These are phyloP conservation scores for Fusarium sp. DNA, from an alignment of 2,329 filamentous ascomycete genomes.

Conservation along the genomic window DNA sequence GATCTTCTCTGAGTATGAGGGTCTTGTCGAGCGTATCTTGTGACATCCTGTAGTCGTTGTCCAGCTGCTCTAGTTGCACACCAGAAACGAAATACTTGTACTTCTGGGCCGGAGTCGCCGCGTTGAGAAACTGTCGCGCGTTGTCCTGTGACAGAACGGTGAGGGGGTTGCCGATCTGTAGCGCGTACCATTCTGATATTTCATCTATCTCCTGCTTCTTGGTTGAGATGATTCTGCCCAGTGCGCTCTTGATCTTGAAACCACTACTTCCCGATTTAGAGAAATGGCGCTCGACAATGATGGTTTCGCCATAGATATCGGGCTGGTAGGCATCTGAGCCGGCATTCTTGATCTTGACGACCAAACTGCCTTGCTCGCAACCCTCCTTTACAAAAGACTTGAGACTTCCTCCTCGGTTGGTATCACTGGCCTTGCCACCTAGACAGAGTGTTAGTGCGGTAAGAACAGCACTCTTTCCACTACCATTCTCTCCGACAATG, in stretches of 20 bases:
- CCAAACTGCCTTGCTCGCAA: constrained; percentile 77
- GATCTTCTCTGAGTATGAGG: constrained; percentile 52
- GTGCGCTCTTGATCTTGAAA: constrained; percentile 86
- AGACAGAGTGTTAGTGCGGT: constrained; percentile 94
- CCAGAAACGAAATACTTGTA: constrained; percentile 98
- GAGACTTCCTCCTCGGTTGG: constrained; percentile 89
- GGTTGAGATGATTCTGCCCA: constrained; percentile 78
- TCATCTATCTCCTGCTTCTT: constrained; percentile 91
- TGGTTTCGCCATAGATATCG: constrained; percentile 84
- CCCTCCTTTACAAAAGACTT: constrained; percentile 94
- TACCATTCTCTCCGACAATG: constrained; percentile 96
- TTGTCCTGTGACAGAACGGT: constrained; percentile 96
- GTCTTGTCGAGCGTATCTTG: constrained; percentile 80
- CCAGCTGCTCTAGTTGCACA: constrained; percentile 90
- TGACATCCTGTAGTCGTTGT: constrained; percentile 89
- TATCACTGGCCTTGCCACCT: constrained; percentile 92
- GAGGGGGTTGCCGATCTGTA: constrained; percentile 97
- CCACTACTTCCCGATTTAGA: constrained; percentile 77
- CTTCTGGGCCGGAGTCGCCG: constrained; percentile 83
- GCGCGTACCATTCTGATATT: constrained; percentile 89
- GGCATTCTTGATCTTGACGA: constrained; percentile 90
- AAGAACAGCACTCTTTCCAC: constrained; percentile 94
- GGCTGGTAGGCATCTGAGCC: constrained; percentile 86
- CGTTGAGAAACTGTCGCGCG: constrained; percentile 91
- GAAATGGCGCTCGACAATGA: constrained; percentile 93